phyloP scores from a whole-genome alignment of 805 yeast species.

The Sugiyamaella valdiviana region DNA sequence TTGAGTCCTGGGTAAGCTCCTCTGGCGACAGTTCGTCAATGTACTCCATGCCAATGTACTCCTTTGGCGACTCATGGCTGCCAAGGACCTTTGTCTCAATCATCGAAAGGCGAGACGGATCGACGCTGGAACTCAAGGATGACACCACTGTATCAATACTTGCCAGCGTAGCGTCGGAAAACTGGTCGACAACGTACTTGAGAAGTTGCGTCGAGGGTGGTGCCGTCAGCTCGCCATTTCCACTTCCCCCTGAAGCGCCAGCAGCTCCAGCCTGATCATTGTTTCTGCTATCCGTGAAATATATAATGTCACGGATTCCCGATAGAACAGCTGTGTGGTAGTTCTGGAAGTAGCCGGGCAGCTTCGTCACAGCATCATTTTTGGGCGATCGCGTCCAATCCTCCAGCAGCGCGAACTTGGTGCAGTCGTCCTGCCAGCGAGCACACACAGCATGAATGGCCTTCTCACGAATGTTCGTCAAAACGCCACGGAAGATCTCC shows the following conservation, averaged over 20 bases:
- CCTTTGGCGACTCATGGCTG: conserved; percentile 28
- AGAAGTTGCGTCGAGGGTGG: conserved; percentile 33
- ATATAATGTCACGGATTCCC: conserved; percentile 22
- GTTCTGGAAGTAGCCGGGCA: conserved; percentile 35
- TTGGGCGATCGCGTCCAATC: conserved; percentile 31
- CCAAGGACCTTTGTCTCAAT: not conserved
- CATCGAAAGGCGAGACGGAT: conserved; percentile 1
- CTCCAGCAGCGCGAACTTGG: conserved; percentile 36
- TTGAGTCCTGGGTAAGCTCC: conserved; percentile 44
- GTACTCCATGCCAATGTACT: conserved; percentile 10
- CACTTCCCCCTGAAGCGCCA: conserved; percentile 12
- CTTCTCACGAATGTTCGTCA: conserved; percentile 37
- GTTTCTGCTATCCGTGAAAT: conserved; percentile 2
- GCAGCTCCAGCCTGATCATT: not conserved
- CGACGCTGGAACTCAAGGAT: conserved; percentile 20
- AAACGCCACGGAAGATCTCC: conserved; percentile 34
- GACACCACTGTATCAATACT: conserved; percentile 30
- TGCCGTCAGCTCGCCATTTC: conserved; percentile 20
- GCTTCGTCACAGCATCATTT: conserved; percentile 31
- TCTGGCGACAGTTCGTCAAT: conserved; percentile 36
- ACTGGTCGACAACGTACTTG: conserved; percentile 30
- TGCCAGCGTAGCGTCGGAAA: conserved; percentile 33
- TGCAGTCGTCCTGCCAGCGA: conserved; percentile 45
- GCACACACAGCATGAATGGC: conserved; percentile 44
- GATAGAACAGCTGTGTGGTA: conserved; percentile 37